Base-by-base conservation (phyloP, 2,329 filamentous ascomycete species). In the Trichophyton rubrum region DNA sequence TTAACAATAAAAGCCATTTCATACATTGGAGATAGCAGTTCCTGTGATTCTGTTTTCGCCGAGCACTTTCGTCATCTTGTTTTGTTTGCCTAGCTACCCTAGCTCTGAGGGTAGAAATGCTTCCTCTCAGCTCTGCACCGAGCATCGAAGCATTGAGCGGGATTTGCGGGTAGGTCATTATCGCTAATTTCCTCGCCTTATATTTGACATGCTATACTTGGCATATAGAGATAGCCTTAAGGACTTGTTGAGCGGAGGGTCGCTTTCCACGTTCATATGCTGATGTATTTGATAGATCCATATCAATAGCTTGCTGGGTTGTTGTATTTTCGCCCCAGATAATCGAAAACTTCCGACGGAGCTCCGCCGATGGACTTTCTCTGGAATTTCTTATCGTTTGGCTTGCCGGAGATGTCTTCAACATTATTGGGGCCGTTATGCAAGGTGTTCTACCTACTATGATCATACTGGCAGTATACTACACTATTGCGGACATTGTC, bases 271-370 rank as follows among this genome's bases (percentile, higher is more conserved):
- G 33, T 4, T 38, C 7, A 38, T 11, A 3, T 38, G 9, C 33
- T 38, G 33, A 38, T 13, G 11, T 38, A 13, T 38, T 13, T 38
- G 33, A 3, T 67, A 89, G 91, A 40, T 96, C 91, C 7, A 91
- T 99, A 67, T 96, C 90, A 53, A 96, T 99, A 71, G 91, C 91
- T 58, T 96, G 91, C 72, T 96, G 93, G 93, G 88, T 97, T 61
- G 89, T 97, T 40, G 93, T 99, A 61, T 99, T 96, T 77, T 93
- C 90, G 0, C 93, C 93, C 1, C 93, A 99, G 68, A 96, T 99
- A 67, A 86, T 96, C 67, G 90, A 96, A 70, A 96, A 96, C 71
- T 96, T 96, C 76, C 86, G 85, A 64, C 84, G 90, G 60, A 79
- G 83, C 66, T 95, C 88, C 45, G 89, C 90, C 61, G 90, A 96